phyloP scores from a whole-genome alignment of 2,329 filamentous ascomycete genomes.

The Stromatinia cepivora region DNA sequence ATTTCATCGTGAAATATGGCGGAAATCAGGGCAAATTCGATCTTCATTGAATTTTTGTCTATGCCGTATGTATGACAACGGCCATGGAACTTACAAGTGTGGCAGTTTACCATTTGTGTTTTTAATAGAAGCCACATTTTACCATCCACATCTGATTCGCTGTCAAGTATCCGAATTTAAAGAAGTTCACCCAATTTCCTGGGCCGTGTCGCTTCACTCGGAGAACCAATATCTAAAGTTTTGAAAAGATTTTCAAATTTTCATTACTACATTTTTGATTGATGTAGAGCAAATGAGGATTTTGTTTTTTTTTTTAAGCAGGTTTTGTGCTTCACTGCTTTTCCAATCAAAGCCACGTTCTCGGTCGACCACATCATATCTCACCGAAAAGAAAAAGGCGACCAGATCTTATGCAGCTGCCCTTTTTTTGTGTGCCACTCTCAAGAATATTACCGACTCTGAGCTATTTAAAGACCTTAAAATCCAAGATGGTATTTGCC shows the following conservation, averaged over 20 bases:
- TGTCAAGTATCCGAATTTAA: not conserved
- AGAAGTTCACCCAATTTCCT: slow-evolving; percentile 15
- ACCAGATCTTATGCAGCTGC: slow-evolving; percentile 24
- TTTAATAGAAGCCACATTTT: not conserved
- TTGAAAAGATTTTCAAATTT: not conserved
- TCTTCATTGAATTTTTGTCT: not conserved
- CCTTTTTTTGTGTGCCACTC: slow-evolving; percentile 22
- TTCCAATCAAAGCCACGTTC: slow-evolving; percentile 19
- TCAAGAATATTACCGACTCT: slow-evolving; percentile 2
- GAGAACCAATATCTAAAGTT: not conserved
- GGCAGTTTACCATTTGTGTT: slow-evolving; percentile 23
- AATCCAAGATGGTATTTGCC: slow-evolving; percentile 7
- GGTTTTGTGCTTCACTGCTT: slow-evolving; percentile 3
- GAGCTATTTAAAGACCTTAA: not conserved
- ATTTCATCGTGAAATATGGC: not conserved
- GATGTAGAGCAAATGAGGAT: not conserved
- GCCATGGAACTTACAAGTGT: slow-evolving; percentile 22
- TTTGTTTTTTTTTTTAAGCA: not conserved
- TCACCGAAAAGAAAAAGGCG: slow-evolving; percentile 19
- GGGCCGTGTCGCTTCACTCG: slow-evolving; percentile 16
- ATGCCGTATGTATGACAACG: slow-evolving; percentile 8
- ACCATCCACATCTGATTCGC: slow-evolving; percentile 5
- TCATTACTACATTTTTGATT: not conserved
- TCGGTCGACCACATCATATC: slow-evolving; percentile 17
- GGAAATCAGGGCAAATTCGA: slow-evolving; percentile 15